Base-by-base conservation (phyloP, 306 rosid genomes). In the Rosa chinensis region DNA sequence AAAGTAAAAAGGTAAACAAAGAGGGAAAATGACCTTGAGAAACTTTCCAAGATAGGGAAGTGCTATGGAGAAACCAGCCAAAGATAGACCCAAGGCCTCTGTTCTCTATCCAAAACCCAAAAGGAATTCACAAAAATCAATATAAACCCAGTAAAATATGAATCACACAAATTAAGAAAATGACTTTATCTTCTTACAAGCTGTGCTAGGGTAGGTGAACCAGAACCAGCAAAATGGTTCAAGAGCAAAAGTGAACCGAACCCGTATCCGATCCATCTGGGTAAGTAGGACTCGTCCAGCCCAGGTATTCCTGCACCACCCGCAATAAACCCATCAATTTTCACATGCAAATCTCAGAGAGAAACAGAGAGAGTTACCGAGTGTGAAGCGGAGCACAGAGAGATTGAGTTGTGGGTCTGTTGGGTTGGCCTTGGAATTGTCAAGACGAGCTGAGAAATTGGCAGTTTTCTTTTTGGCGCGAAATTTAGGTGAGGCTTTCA, bases 251-350 rank as follows among this genome's bases (percentile, higher is more conserved):
- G 94, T 42, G 99, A 93, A 66, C 97, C 96, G 68, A 95, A 93
- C 37, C 97, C 93, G 61, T 91, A 95, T 37, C 99, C 97, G 56
- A 95, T 90, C 99, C 97, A 95, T 91, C 98, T 86, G 82, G 99
- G 97, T 73, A 95, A 87, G 88, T 91, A 93, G 50, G 99, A 95
- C 75, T 95, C 98, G 73, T 93, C 97, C 70, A 95, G 86, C n/a
- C 98, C 99, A 72, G 92, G 93, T 72, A 95, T 90, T 69, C 99
- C 98, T 92, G 82, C 49, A 63, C 80, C 78, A 2, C 35, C 43
- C 11, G 1, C 48, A 49, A 59, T 53, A 55, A 63, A 47, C 50
- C 78, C 11, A 49, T 52, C 75, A 79, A 42, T 4, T 4, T 32
- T 55, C 49, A 66, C 52, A 50, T 7, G 45, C n/a, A 43, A 21